phyloP scores from a whole-genome alignment of 2,329 filamentous ascomycete species.

The Talaromyces sp. region DNA sequence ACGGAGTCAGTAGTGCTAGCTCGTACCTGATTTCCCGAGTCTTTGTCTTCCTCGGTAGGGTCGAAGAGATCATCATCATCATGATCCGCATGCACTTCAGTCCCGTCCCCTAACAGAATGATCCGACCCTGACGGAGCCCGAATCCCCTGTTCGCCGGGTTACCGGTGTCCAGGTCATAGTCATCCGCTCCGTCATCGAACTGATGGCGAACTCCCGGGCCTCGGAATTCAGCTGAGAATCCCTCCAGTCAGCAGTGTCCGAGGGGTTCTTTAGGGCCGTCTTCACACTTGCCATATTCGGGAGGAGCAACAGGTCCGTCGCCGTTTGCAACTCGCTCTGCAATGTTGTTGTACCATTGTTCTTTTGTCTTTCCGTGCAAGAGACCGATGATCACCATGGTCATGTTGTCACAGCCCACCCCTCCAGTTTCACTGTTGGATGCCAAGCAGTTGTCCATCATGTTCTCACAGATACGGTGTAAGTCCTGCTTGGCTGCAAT shows the following conservation, averaged over 20 bases:
- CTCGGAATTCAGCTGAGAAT: slow-evolving; percentile 72
- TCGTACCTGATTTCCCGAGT: slow-evolving; percentile 76
- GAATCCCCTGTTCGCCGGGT: slow-evolving; percentile 57
- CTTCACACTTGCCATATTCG: slow-evolving; percentile 88
- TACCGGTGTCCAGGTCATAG: slow-evolving; percentile 48
- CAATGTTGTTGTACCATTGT: slow-evolving; percentile 97
- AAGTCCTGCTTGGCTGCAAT: slow-evolving; percentile 96
- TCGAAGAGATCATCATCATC: slow-evolving; percentile 94
- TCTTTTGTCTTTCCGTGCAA: slow-evolving; percentile 90
- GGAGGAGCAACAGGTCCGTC: slow-evolving; percentile 97
- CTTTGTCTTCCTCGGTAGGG: slow-evolving; percentile 79
- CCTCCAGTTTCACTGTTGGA: slow-evolving; percentile 97
- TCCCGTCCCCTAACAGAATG: slow-evolving; percentile 92
- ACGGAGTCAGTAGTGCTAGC: slow-evolving; percentile 45
- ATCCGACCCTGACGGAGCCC: slow-evolving; percentile 75
- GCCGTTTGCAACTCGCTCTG: slow-evolving; percentile 87
- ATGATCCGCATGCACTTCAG: slow-evolving; percentile 82
- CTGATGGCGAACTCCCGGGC: slow-evolving; percentile 59
- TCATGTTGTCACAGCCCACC: slow-evolving; percentile 99
- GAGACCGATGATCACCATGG: slow-evolving; percentile 86
- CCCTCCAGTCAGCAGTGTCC: slow-evolving; percentile 34
- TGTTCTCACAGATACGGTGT: slow-evolving; percentile 95
- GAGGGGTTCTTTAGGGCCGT: slow-evolving; percentile 26
- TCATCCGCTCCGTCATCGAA: slow-evolving; percentile 69
- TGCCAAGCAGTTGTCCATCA: slow-evolving; percentile 99